phyloP scores from a whole-genome alignment of 805 yeast genomes.

The Lachancea nothofagi region DNA sequence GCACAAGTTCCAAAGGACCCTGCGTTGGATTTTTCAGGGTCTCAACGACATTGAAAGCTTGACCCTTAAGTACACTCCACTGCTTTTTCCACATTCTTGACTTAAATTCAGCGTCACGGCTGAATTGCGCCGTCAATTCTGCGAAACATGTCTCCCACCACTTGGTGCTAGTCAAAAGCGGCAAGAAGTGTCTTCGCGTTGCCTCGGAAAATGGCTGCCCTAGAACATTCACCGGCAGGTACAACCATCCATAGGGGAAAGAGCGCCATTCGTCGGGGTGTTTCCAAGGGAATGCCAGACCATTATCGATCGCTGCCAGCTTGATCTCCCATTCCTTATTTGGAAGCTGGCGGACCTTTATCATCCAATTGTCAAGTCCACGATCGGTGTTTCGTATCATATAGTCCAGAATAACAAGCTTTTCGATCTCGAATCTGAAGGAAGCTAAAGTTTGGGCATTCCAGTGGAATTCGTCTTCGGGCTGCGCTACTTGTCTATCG shows the following conservation, averaged over 20 bases:
- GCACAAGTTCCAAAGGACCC: constrained; percentile 63
- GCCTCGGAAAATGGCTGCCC: constrained; percentile 60
- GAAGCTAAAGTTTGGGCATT: constrained; percentile 42
- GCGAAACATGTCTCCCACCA: constrained; percentile 68
- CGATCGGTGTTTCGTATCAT: constrained; percentile 72
- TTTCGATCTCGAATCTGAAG: constrained; percentile 59
- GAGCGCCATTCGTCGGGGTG: constrained; percentile 80
- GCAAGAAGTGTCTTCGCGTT: constrained; percentile 52
- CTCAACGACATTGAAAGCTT: constrained; percentile 71
- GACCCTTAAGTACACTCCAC: constrained; percentile 68
- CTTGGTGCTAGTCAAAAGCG: constrained; percentile 48
- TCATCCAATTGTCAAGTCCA: constrained; percentile 76
- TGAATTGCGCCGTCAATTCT: constrained; percentile 44
- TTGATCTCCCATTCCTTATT: constrained; percentile 32
- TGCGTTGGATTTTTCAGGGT: constrained; percentile 49
- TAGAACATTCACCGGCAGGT: constrained; percentile 54
- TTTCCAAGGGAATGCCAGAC: constrained; percentile 73
- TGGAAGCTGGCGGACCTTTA: constrained; percentile 34
- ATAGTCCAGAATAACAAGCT: constrained; percentile 64
- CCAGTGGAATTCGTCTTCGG: constrained; percentile 43
- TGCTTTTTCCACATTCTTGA: constrained; percentile 64
- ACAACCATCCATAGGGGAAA: constrained; percentile 75
- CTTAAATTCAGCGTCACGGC: constrained; percentile 55
- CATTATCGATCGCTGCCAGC: constrained; percentile 73
- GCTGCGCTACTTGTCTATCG: constrained; percentile 5